These are phyloP conservation scores for Tylopilus sp. DNA, from an alignment of 768 basidiomycete genomes.

Conservation along the genomic window DNA sequence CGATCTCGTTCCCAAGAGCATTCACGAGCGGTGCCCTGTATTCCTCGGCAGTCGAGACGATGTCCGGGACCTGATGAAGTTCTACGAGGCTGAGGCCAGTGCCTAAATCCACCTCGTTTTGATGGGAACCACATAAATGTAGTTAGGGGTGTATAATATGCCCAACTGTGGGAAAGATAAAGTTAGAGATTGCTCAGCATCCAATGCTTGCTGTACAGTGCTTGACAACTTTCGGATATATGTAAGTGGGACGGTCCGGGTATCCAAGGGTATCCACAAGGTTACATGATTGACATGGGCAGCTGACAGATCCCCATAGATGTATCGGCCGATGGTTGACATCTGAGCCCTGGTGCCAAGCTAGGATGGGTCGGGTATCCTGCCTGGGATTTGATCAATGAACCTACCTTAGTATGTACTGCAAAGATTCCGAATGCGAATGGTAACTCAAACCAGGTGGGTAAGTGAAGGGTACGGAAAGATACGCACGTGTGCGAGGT, in stretches of 20 bases:
- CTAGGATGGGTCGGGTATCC: not conserved
- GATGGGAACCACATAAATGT: not conserved
- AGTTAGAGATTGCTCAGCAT: not conserved
- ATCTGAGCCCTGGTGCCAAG: not conserved
- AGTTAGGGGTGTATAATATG: constrained; percentile 8
- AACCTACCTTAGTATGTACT: not conserved
- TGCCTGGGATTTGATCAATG: no score
- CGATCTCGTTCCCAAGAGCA: constrained; percentile 80
- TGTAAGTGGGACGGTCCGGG: not conserved
- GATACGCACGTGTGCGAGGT: not conserved
- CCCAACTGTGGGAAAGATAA: not conserved
- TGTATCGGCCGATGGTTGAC: not conserved
- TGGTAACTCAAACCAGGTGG: not conserved
- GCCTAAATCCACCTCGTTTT: constrained; percentile 7
- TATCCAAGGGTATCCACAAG: not conserved
- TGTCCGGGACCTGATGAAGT: constrained; percentile 85
- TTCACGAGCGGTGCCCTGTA: constrained; percentile 91
- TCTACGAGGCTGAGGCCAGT: constrained; percentile 52
- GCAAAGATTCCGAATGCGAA: not conserved
- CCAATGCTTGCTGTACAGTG: not conserved
- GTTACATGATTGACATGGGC: not conserved
- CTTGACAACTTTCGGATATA: not conserved
- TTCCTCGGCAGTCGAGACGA: constrained; percentile 95
- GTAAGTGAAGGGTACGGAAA: not conserved
- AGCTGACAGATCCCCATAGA: not conserved